Evolutionary conservation across 192 early-diverging fungal species (phyloP), one percentile per base, ranked within the genome.

Genomic region (Gamsiella multidivaricata): DNA sequence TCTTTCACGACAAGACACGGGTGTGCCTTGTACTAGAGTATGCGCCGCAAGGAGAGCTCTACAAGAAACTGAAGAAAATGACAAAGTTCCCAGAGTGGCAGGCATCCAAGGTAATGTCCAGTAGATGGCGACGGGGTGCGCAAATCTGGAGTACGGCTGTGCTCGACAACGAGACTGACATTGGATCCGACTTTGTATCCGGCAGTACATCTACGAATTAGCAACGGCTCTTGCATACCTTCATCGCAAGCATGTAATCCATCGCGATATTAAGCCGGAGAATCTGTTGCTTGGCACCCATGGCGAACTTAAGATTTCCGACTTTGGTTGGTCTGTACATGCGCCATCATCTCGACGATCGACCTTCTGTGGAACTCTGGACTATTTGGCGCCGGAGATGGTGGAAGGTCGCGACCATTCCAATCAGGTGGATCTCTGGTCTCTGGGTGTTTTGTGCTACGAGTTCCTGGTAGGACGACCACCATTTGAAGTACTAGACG

Each of bases 261-360:
- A 98, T 66, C 84, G 97, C 50, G 97, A 98, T 66, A 95, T 98
- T 66, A 98, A 98, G 80, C 97, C 96, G 23, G 96, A 97, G 69
- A 98, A 98, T 56, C 68, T 98, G 59, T 78, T 98, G 60, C 75
- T 98, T 23, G 94, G 92, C n/a, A 64, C 88, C 18, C 84, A 93
- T 28, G 96, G 94, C 29, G 93, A 96, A 62, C 84, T 98, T 42
- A 97, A 97, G 65, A 96, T 98, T 75, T 94, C 90, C 15, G 97
- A 98, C 83, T 98, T 98, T 87, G 97, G 97, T 2, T 98, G 97
- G 97, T 94, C 93, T 1, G 95, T 98, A 12, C 93, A 96, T 68
- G 89, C 94, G 31, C 91, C 89, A 17, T 86, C 88, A 54, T 82
- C 85, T 54, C 91, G 96, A 76, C 87, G 97, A 54, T 83, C 81